A percentile compares a stretch with the other conserved stretches of the same genome.
These are phyloP conservation scores for Irpex lacteus DNA, from an alignment of 1,284 basidiomycete genomes.

Conservation along the genomic window DNA sequence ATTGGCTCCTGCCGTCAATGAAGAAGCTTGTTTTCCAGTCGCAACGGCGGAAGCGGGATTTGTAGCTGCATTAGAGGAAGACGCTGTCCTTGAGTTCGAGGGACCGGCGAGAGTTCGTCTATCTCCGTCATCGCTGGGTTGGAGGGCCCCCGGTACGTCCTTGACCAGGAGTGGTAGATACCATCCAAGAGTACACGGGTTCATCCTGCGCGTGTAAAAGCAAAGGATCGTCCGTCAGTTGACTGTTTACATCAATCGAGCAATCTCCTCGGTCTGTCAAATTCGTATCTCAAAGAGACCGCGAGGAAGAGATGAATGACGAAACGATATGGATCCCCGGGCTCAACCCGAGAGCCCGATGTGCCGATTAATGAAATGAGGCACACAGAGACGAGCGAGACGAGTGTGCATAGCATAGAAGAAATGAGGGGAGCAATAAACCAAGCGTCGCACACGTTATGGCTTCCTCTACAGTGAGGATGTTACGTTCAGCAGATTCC, in stretches of 20 bases:
- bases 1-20: not conserved
- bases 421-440: not conserved
- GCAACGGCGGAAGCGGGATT: not conserved
- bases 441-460: not conserved
- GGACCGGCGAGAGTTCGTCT: constrained; percentile 3
- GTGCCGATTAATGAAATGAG: constrained; percentile 4
- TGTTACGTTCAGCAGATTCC: constrained; percentile 20
- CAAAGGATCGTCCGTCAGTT: constrained; percentile 1
- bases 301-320: constrained; percentile 7
- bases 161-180: constrained; percentile 83
- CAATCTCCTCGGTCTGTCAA: not conserved
- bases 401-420: not conserved
- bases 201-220: constrained; percentile 61
- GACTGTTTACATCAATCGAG: constrained; percentile 8
- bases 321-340: constrained; percentile 2
- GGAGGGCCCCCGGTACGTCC: constrained; percentile 64
- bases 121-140: constrained; percentile 48
- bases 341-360: not conserved
- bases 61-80: not conserved
- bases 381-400: not conserved
- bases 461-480: not conserved
- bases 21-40: not conserved
- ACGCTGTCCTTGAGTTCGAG: not conserved
- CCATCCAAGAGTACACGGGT: constrained; percentile 92
- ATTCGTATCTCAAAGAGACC: constrained; percentile 2